Conservation (phyloP, 192 early-diverging fungal species). For the Podila clonocystis region DNA sequence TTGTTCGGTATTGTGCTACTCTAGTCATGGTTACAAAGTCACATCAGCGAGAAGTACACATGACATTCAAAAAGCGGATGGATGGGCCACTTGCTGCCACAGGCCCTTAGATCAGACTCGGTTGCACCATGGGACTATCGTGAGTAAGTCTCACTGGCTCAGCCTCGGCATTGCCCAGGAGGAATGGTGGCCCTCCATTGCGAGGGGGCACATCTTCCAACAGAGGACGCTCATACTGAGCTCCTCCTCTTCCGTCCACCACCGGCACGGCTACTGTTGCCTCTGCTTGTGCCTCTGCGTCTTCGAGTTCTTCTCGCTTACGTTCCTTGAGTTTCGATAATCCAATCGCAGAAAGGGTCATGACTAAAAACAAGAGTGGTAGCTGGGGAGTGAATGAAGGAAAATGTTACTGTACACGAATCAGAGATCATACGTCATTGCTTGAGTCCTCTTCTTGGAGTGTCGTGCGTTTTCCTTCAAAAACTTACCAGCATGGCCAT, state of each 20-base stretch:
- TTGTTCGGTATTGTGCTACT: too few relatives aligned
- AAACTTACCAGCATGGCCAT: slow-evolving; percentile 14
- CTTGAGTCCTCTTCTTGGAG: background rate
- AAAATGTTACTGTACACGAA: background rate
- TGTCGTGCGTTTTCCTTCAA: background rate
- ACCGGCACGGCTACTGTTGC: slow-evolving; percentile 1
- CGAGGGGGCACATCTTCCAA: slow-evolving; percentile 3
- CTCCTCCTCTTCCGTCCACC: slow-evolving; percentile 2
- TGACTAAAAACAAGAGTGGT: slow-evolving; percentile 13
- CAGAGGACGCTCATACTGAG: slow-evolving; percentile 11
- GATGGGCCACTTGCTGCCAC: background rate
- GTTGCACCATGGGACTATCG: slow-evolving; percentile 1
- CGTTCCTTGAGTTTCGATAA: slow-evolving; percentile 12
- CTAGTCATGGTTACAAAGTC: too few relatives aligned
- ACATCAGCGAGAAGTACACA: too few relatives aligned
- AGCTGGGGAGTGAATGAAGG: background rate
- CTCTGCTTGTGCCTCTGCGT: slow-evolving; percentile 16
- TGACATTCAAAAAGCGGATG: too few relatives aligned
- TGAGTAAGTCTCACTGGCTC: slow-evolving; percentile 5
- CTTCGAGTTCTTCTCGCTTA: slow-evolving; percentile 7
- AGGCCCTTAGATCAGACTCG: slow-evolving; percentile 7
- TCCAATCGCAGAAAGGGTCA: slow-evolving; percentile 16
- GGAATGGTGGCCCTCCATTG: slow-evolving; percentile 1
- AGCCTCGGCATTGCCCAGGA: background rate
- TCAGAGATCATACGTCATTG: background rate